Conservation (phyloP, 2,329 filamentous ascomycete species). For the Bisporella sp. region DNA sequence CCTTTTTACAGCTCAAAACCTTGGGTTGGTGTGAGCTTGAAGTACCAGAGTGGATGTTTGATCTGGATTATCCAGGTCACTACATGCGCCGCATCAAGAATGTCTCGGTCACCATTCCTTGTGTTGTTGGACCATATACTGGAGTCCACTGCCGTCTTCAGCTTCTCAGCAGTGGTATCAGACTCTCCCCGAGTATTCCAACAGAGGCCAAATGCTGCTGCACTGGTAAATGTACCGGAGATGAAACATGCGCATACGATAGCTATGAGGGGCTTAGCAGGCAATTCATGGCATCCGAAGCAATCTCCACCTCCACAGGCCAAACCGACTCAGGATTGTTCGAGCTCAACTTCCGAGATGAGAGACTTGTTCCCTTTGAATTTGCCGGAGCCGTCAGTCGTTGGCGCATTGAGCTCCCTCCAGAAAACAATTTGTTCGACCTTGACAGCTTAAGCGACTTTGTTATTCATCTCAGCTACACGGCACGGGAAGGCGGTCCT, state of each 20-base stretch:
- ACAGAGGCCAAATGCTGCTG: too few relatives aligned
- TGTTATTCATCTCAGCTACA: not conserved
- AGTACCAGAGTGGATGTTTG: conserved; percentile 3
- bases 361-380: not conserved
- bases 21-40: conserved; percentile 2
- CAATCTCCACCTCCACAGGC: not conserved
- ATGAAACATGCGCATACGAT: not conserved
- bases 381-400: conserved; percentile 1
- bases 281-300: not conserved
- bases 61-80: conserved; percentile 7
- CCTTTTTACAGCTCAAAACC: conserved; percentile 1
- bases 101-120: conserved; percentile 1
- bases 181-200: not conserved
- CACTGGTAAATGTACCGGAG: too few relatives aligned
- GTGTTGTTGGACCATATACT: not conserved
- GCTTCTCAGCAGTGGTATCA: not conserved
- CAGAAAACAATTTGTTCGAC: not conserved
- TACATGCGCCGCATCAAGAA: conserved; percentile 6
- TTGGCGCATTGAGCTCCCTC: conserved; percentile 1
- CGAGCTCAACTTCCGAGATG: not conserved
- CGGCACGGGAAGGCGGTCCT: not conserved
- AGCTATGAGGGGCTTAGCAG: not conserved
- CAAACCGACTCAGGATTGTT: conserved; percentile 1
- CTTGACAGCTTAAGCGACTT: not conserved
- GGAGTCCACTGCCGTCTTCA: not conserved